Conservation (phyloP, 768 basidiomycete species). For the Mycena epipterygia region DNA sequence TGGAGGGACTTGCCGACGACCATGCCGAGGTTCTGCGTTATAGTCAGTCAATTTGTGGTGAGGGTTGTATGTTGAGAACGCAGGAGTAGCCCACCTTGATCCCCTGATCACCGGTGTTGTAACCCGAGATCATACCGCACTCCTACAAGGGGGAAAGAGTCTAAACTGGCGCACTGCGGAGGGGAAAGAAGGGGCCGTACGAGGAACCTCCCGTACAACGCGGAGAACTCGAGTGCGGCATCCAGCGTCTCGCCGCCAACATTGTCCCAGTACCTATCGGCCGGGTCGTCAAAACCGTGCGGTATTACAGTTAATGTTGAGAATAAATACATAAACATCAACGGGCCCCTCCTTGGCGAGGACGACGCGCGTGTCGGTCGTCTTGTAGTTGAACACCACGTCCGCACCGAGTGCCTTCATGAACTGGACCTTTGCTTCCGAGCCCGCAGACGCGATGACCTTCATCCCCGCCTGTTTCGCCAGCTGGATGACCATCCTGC, state of each 20-base stretch:
- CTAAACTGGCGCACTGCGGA: neutral
- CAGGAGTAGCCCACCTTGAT: conserved; percentile 42
- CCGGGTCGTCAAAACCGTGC: neutral
- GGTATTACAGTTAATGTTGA: neutral
- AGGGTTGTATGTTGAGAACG: neutral
- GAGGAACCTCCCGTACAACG: conserved; percentile 62
- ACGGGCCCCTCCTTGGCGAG: conserved; percentile 68
- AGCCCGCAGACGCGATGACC: conserved; percentile 80
- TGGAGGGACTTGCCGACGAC: conserved; percentile 58
- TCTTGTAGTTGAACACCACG: conserved; percentile 84
- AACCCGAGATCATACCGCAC: conserved; percentile 57
- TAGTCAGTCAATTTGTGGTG: neutral
- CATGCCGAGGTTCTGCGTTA: conserved; percentile 51
- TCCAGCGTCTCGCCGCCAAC: conserved; percentile 75
- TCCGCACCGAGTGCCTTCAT: conserved; percentile 75
- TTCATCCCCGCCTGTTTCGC: conserved; percentile 66
- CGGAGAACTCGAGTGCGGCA: conserved; percentile 63
- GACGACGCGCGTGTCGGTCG: conserved; percentile 61
- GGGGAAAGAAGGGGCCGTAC: conserved; percentile 42
- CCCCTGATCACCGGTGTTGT: conserved; percentile 48
- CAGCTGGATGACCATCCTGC: conserved; percentile 62
- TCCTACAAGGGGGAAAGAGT: conserved; percentile 42
- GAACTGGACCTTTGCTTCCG: conserved; percentile 78
- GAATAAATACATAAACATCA: conserved; percentile 52
- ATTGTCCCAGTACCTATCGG: conserved; percentile 65